These are phyloP conservation scores for Trypanosoma theileri DNA, from an alignment of 208 protist species.

Conservation along the genomic window DNA sequence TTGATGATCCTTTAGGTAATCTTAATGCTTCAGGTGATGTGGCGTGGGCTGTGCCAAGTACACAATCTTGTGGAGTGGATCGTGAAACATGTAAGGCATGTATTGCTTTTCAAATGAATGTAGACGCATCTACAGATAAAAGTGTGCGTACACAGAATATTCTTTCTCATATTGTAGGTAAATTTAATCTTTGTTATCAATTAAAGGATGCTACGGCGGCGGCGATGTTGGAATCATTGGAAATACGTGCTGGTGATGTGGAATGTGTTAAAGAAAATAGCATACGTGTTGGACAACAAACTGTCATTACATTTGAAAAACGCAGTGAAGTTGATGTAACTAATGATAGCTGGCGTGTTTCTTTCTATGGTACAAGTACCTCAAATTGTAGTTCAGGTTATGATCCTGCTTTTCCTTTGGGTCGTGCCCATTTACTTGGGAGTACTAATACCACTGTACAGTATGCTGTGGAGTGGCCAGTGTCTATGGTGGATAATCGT, in stretches of 20 bases:
- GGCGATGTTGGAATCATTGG: conserved; percentile 44
- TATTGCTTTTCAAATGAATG: conserved; percentile 57
- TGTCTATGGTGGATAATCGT: conserved; percentile 45
- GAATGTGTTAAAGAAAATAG: conserved; percentile 55
- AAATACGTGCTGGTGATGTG: conserved; percentile 49
- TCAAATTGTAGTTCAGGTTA: conserved; percentile 52
- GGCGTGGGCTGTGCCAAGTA: conserved; percentile 64
- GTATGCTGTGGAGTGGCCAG: conserved; percentile 82
- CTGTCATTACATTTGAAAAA: conserved; percentile 65
- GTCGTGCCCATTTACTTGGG: conserved; percentile 30
- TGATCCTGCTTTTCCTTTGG: conserved; percentile 56
- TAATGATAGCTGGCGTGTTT: conserved; percentile 75
- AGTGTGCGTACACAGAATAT: conserved; percentile 40
- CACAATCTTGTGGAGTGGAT: conserved; percentile 54
- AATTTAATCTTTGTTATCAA: conserved; percentile 80
- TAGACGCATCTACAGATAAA: conserved; percentile 30
- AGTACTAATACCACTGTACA: conserved; percentile 50
- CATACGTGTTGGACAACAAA: conserved; percentile 64
- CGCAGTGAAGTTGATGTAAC: conserved; percentile 43
- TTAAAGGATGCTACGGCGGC: conserved; percentile 65
- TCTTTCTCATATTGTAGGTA: conserved; percentile 41
- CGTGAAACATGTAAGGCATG: conserved; percentile 45
- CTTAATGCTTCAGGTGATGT: conserved; percentile 49
- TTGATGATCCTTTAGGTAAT: conserved; percentile 46
- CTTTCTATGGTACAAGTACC: conserved; percentile 57